A percentile compares a stretch with the other conserved stretches of the same genome.
phyloP scores from a whole-genome alignment of 129 eudicot species.

The Dittrichia graveolens region DNA sequence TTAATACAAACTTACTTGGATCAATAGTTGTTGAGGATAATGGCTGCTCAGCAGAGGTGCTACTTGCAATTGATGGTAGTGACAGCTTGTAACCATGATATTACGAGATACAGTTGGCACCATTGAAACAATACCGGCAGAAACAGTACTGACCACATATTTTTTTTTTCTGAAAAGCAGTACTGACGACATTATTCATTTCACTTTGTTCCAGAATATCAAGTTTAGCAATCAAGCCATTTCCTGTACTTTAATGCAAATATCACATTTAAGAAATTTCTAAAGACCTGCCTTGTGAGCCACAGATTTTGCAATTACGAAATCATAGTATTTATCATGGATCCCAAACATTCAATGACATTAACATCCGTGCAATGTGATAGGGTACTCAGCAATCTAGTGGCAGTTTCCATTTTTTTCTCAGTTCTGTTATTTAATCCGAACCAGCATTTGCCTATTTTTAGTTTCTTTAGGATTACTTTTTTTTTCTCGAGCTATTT shows the following conservation, averaged over 20 bases:
- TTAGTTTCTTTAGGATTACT: slow-evolving; percentile 12
- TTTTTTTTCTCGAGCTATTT: background rate
- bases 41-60: background rate
- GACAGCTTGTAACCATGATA: background rate
- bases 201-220: slow-evolving; percentile 1
- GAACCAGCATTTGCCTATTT: background rate
- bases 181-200: background rate
- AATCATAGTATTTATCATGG: background rate
- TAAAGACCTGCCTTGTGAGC: background rate
- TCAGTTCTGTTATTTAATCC: background rate
- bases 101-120: background rate
- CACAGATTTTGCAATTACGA: slow-evolving; percentile 1
- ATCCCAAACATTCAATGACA: background rate
- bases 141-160: background rate
- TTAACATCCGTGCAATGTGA: slow-evolving; percentile 9
- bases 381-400: background rate
- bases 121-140: background rate
- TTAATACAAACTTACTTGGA: background rate
- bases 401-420: slow-evolving; percentile 1
- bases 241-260: slow-evolving; percentile 12
- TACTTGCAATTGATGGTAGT: background rate
- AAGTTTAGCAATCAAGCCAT: background rate
- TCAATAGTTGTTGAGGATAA: background rate
- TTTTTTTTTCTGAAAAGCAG: no score
- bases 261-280: background rate